phyloP scores from a whole-genome alignment of 2,329 filamentous ascomycete species.

The Chrysosporium keratinophilum region DNA sequence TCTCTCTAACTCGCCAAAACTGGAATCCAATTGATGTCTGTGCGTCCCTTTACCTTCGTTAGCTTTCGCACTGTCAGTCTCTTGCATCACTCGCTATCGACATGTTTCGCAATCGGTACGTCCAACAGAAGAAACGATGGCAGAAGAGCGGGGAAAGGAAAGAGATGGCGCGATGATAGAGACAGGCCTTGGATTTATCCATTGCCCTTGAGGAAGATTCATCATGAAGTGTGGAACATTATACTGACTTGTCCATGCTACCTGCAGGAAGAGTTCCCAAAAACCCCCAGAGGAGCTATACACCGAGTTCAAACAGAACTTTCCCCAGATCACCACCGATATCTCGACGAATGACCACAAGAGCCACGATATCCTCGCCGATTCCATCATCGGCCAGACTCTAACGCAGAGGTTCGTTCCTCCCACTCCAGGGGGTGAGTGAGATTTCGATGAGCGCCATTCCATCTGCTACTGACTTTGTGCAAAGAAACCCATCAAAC shows the following conservation, averaged over 20 bases:
- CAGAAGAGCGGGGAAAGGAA: background rate
- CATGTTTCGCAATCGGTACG: conserved; percentile 43
- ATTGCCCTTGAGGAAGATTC: too few relatives aligned
- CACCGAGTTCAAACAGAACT: conserved; percentile 71
- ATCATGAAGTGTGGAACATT: background rate
- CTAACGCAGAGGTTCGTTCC: conserved; percentile 14
- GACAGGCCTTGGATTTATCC: background rate
- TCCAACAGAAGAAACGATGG: conserved; percentile 12
- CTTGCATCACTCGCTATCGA: conserved; percentile 10
- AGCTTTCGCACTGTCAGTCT: conserved; percentile 13
- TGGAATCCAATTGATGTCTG: conserved; percentile 11
- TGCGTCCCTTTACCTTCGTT: conserved; percentile 2
- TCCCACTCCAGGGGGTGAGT: conserved; percentile 10
- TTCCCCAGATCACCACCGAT: conserved; percentile 58
- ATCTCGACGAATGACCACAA: conserved; percentile 9
- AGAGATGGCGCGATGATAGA: background rate
- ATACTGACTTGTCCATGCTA: background rate
- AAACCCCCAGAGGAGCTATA: conserved; percentile 81
- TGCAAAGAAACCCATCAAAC: background rate
- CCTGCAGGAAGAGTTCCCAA: conserved; percentile 59
- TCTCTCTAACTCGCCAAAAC: background rate
- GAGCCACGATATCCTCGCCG: background rate
- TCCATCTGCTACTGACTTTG: background rate
- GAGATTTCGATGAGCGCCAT: conserved; percentile 8
- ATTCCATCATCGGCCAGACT: conserved; percentile 12